phyloP scores from a whole-genome alignment of 1,284 basidiomycete species.

The Fistulina hepatica region DNA sequence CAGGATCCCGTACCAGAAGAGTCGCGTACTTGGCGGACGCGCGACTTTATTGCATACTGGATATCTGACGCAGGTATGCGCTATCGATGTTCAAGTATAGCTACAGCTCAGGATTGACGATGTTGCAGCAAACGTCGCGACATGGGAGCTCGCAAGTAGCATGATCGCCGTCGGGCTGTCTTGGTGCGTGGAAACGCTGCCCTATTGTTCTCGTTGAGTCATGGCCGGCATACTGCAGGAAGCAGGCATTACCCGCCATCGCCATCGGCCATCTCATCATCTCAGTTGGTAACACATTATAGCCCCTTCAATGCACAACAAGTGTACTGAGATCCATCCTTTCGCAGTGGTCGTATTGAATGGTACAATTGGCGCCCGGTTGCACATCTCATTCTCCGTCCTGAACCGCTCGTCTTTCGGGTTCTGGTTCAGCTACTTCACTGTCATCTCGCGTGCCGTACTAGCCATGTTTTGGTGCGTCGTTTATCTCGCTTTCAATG shows the following conservation, averaged over 20 bases:
- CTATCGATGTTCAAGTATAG: neutral
- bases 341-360: slow-evolving; percentile 46
- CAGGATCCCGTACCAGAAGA: slow-evolving; percentile 55
- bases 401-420: slow-evolving; percentile 70
- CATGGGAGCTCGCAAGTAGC: slow-evolving; percentile 41
- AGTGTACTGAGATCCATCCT: neutral
- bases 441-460: slow-evolving; percentile 60
- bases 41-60: slow-evolving; percentile 57
- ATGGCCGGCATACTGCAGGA: slow-evolving; percentile 23
- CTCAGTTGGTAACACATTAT: slow-evolving; percentile 26
- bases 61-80: slow-evolving; percentile 38
- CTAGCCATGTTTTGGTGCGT: slow-evolving; percentile 79
- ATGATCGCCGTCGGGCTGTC: slow-evolving; percentile 59
- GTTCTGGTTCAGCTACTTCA: slow-evolving; percentile 71
- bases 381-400: slow-evolving; percentile 54
- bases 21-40: slow-evolving; percentile 50
- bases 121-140: slow-evolving; percentile 31
- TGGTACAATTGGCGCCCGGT: slow-evolving; percentile 60
- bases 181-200: slow-evolving; percentile 30
- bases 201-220: neutral
- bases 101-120: slow-evolving; percentile 1
- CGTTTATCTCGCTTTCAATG: no score
- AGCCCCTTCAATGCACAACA: neutral
- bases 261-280: slow-evolving; percentile 52
- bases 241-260: slow-evolving; percentile 53